A percentile compares a stretch with the other conserved stretches of the same genome.
These are phyloP conservation scores for Kregervanrija fluxuum DNA, from an alignment of 805 yeast species.

Conservation along the genomic window DNA sequence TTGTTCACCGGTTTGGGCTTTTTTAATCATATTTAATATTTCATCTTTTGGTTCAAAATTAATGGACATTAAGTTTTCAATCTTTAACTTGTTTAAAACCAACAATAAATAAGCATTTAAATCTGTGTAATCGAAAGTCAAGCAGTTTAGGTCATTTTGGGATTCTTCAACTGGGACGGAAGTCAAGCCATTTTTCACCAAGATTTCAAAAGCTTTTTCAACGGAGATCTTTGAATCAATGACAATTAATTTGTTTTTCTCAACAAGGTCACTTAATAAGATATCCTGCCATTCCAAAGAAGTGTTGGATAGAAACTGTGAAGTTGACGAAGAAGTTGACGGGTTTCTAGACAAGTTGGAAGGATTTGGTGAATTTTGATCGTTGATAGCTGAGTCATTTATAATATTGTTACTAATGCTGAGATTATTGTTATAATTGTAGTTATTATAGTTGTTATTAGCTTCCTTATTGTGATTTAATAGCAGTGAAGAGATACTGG, in stretches of 20 bases:
- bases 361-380: not conserved
- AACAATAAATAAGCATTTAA: conserved; percentile 78
- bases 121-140: conserved; percentile 89
- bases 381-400: not conserved
- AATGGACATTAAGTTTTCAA: conserved; percentile 31
- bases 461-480: not conserved
- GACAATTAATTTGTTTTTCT: conserved; percentile 66
- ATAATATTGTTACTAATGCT: conserved; percentile 3
- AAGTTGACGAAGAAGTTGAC: conserved; percentile 27
- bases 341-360: conserved; percentile 30
- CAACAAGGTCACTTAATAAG: conserved; percentile 65
- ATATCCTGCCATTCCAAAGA: conserved; percentile 66
- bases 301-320: conserved; percentile 22
- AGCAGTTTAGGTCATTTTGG: conserved; percentile 55
- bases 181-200: conserved; percentile 67
- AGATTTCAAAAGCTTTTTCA: conserved; percentile 80
- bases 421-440: conserved; percentile 7
- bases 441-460: not conserved
- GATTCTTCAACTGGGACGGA: conserved; percentile 71
- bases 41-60: conserved; percentile 30
- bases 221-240: conserved; percentile 65
- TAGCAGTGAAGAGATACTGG: conserved; percentile 4
- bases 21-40: conserved; percentile 36
- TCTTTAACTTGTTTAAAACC: conserved; percentile 63
- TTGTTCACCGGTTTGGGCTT: conserved; percentile 80